Base-by-base conservation (phyloP, 148 eudicot species). In the Fallopia convolvulus region DNA sequence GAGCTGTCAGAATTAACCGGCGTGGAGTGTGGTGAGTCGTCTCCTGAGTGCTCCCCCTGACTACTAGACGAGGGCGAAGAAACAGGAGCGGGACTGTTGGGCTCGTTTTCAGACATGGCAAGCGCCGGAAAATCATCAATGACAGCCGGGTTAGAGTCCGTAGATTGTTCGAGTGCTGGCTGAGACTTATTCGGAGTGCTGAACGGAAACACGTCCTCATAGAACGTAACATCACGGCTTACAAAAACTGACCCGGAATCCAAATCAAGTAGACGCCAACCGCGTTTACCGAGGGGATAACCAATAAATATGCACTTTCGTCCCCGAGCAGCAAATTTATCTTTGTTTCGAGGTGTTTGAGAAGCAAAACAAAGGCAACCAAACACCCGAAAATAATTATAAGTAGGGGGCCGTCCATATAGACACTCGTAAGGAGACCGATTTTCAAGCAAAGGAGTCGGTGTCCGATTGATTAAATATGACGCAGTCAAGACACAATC, bases 191-290 rank as follows among this genome's bases (percentile, higher is more conserved):
- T n/a, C n/a, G n/a, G n/a, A n/a, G n/a, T n/a, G n/a, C n/a, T n/a
- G n/a, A n/a, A n/a, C n/a, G n/a, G n/a, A n/a, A n/a, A n/a, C n/a
- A 33, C 15, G 11, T 12, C 26, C 74, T 33, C 72, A 32, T 41
- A 3, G 30, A 79, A 79, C 1, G 26, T n/a, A 8, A 79, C 58
- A 44, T 79, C 77, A 1, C 44, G 14, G 23, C 58, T 72, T 11
- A 55, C 47, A 44, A 74, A 79, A 2, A 21, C 2, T 23, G 1
- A 23, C 8, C 30, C 53, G 6, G 53, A 3, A 5, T 73, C 52
- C 2, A 46, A 13, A 21, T 47, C 55, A 44, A 18, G 21, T 0
- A 18, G 10, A 1, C 32, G 8, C 55, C 75, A 41, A 2, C 75
- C 53, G 9, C 12, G 46, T 23, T 46, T 42, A 8, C 55, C 33